Evolutionary conservation across 148 eudicot species (phyloP).

Genomic region (Polygonum maritimum): DNA sequence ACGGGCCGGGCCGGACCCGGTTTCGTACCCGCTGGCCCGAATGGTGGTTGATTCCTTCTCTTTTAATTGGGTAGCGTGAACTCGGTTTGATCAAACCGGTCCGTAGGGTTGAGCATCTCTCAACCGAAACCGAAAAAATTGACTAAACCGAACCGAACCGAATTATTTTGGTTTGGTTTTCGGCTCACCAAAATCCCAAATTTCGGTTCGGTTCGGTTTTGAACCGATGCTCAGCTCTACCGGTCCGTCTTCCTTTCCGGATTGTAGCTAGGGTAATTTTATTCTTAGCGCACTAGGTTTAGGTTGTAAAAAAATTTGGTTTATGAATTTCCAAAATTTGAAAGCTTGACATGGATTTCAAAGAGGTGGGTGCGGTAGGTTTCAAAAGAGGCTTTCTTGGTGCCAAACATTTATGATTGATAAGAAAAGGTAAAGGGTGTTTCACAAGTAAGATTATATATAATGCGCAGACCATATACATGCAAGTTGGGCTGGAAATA

Average conservation of each 20-base stretch:
- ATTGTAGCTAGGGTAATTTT: background rate
- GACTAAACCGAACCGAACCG: too few relatives aligned
- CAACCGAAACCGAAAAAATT: too few relatives aligned
- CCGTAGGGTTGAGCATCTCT: too few relatives aligned
- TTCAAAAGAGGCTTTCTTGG: background rate
- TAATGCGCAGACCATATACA: too few relatives aligned
- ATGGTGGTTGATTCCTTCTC: background rate
- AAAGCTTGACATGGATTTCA: background rate
- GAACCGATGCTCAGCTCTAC: background rate
- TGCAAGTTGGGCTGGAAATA: too few relatives aligned
- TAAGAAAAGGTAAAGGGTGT: background rate
- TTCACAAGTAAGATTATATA: too few relatives aligned
- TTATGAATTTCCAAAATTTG: background rate
- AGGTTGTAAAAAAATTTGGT: background rate
- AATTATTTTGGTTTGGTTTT: too few relatives aligned
- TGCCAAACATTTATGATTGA: background rate
- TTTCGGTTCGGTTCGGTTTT: too few relatives aligned
- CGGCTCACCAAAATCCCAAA: too few relatives aligned
- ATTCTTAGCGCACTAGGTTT: background rate
- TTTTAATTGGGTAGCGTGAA: background rate
- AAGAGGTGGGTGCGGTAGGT: background rate
- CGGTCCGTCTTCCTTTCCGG: background rate
- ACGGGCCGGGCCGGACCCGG: conserved; percentile 17
- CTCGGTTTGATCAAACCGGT: background rate
- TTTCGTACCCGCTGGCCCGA: conserved; percentile 5